A percentile compares a stretch with the other conserved stretches of the same genome.
Evolutionary conservation across 441 rosid genomes (phyloP).

Genomic region (Aquilaria agallochum): DNA sequence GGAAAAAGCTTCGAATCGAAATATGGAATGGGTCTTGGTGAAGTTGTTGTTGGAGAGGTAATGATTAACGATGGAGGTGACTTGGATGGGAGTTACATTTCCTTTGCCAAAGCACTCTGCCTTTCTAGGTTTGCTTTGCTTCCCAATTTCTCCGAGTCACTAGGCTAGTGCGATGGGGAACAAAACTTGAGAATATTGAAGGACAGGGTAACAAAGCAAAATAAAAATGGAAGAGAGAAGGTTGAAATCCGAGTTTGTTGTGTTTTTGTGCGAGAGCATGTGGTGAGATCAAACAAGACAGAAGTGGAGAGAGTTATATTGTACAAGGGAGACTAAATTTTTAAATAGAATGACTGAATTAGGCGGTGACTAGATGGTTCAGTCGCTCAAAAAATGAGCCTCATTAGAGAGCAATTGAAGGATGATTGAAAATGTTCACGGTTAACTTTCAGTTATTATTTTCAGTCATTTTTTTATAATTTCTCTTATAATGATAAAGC

Average conservation of each 20-base stretch:
- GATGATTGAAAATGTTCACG: no score
- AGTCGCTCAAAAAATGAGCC: no score
- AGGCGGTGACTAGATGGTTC: no score
- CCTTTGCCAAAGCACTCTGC: slow-evolving; percentile 46
- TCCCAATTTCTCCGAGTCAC: slow-evolving; percentile 36
- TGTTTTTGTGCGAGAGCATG: no score
- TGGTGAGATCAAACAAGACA: no score
- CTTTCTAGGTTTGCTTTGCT: slow-evolving; percentile 40
- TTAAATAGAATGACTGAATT: not conserved
- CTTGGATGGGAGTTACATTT: slow-evolving; percentile 63
- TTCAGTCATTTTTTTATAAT: no score
- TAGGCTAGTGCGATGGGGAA: not conserved
- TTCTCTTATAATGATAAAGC: no score
- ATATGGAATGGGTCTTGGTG: slow-evolving; percentile 45
- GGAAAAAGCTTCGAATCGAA: slow-evolving; percentile 65
- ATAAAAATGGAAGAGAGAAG: not conserved
- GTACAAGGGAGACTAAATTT: not conserved
- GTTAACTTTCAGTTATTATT: no score
- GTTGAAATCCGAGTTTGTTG: no score
- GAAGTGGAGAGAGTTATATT: slow-evolving; percentile 8
- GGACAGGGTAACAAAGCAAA: not conserved
- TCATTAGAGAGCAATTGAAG: no score
- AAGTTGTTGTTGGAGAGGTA: slow-evolving; percentile 67
- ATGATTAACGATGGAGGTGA: slow-evolving; percentile 79
- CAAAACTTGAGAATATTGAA: not conserved